Evolutionary conservation across 2,329 filamentous ascomycete genomes (phyloP), one percentile per base, ranked within the genome.

Genomic region (Fusarium proliferatum): DNA sequence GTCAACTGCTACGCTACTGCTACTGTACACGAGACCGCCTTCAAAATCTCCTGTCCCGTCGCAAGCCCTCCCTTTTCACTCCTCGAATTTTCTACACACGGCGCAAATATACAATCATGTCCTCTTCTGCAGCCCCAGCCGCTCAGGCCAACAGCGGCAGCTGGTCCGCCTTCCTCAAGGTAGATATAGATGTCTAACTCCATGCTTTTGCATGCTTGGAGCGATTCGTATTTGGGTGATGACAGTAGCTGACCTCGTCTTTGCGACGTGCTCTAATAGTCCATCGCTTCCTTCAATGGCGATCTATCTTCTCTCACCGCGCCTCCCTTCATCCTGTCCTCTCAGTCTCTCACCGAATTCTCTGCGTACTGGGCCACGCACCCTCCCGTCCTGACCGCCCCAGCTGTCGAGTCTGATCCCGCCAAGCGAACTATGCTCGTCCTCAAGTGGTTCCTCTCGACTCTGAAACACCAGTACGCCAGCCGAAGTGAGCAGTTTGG

Each of bases 371-470:
- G 93, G 93, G 91, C 91, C 71, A 93, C 94, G 76, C 92, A 95
- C 79, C 93, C 93, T 7, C 83, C 86, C 23, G 84, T 97, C 69
- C 93, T 98, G 76, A 90, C 94, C 67, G 95, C 95, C 17, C 94
- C 96, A 6, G 93, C 94, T 55, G 87, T 88, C 65, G 95, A 97
- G 82, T 78, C 91, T 59, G 93, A 97, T 80, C 89, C 95, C 1
- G 90, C 93, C 78, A 96, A 94, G 86, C 91, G 96, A 70, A 92
- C 94, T 26, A 84, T 97, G 75, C 87, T 96, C 39, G 96, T 98
- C n/a, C 86, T 98, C 77, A 97, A 96, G 83, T 98, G 96, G 96
- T 98, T 98, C 85, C 85, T 98, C 62, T 95, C 91, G 79, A 97
- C 95, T 7, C 87, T 98, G 59, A 97, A 96, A 85, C 94, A 97